phyloP scores from a whole-genome alignment of 371 early-diverging fungal genomes.

The Apophysomyces elegans region DNA sequence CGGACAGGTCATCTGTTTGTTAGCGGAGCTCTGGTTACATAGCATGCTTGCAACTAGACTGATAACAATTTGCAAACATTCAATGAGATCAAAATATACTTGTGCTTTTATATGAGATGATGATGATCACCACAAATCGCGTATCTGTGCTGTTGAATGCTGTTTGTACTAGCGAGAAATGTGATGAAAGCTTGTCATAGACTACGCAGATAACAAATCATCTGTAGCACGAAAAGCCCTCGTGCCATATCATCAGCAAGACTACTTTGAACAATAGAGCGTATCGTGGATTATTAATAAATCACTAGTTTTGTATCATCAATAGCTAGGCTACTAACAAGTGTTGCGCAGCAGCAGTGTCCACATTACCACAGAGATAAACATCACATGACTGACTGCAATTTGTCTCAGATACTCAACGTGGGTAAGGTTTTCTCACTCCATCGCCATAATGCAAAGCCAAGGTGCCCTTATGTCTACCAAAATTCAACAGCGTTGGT shows the following conservation, averaged over 20 bases:
- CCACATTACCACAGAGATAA: not conserved
- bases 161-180: slow-evolving; percentile 2
- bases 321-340: not conserved
- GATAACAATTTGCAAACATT: slow-evolving; percentile 2
- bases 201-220: slow-evolving; percentile 4
- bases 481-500: no score
- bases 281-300: not conserved
- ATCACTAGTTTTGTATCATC: slow-evolving; percentile 6
- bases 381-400: not conserved
- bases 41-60: not conserved
- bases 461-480: no score
- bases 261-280: slow-evolving; percentile 2
- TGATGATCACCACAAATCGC: not conserved
- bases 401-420: not conserved
- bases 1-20: slow-evolving; percentile 6
- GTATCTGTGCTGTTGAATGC: not conserved
- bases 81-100: slow-evolving; percentile 4
- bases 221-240: slow-evolving; percentile 1
- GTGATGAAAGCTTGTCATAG: slow-evolving; percentile 1
- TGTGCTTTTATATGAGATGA: not conserved
- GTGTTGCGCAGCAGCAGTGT: slow-evolving; percentile 1
- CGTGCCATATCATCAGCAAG: slow-evolving; percentile 1
- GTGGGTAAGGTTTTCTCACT: not conserved
- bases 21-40: not conserved
- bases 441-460: no score